Evolutionary conservation across 1,284 basidiomycete genomes (phyloP).

Genomic region (Cryptococcus floricola): DNA sequence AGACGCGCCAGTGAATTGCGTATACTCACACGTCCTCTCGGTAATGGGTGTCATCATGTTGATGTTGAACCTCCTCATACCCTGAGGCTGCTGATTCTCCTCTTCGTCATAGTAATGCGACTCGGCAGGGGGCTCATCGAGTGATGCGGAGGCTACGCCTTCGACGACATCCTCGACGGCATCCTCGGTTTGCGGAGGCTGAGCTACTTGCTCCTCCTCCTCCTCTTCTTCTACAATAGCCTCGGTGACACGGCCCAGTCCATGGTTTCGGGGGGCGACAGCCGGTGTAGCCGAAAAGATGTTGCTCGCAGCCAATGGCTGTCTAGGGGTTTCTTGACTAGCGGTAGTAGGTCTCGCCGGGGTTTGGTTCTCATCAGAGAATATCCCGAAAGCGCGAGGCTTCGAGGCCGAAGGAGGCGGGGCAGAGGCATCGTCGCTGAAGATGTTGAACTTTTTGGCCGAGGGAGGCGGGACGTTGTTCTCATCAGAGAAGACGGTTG

Average conservation of each 20-base stretch:
- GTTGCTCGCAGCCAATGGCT: constrained; percentile 8
- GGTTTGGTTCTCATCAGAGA: constrained; percentile 29
- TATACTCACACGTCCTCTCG: constrained; percentile 84
- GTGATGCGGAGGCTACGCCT: not conserved
- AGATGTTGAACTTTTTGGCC: constrained; percentile 35
- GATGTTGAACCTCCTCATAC: constrained; percentile 60
- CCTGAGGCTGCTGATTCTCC: constrained; percentile 48
- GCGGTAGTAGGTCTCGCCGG: constrained; percentile 15
- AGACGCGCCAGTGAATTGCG: constrained; percentile 39
- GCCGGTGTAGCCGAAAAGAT: constrained; percentile 31
- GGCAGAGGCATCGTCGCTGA: constrained; percentile 23
- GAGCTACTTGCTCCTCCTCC: constrained; percentile 3
- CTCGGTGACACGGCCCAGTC: constrained; percentile 6
- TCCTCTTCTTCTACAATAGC: constrained; percentile 10
- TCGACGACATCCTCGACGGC: constrained; percentile 2
- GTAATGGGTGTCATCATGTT: constrained; percentile 93
- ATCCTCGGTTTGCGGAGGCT: constrained; percentile 4
- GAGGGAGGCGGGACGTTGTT: constrained; percentile 31
- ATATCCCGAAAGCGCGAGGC: constrained; percentile 36
- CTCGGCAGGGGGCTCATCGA: not conserved
- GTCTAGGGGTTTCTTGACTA: constrained; percentile 1
- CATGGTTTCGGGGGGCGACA: constrained; percentile 6
- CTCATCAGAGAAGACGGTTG: constrained; percentile 32
- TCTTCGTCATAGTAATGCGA: constrained; percentile 19
- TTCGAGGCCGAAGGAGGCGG: constrained; percentile 25